Evolutionary conservation across 1,139 yeast species (phyloP).

Genomic region (Candida sp.): DNA sequence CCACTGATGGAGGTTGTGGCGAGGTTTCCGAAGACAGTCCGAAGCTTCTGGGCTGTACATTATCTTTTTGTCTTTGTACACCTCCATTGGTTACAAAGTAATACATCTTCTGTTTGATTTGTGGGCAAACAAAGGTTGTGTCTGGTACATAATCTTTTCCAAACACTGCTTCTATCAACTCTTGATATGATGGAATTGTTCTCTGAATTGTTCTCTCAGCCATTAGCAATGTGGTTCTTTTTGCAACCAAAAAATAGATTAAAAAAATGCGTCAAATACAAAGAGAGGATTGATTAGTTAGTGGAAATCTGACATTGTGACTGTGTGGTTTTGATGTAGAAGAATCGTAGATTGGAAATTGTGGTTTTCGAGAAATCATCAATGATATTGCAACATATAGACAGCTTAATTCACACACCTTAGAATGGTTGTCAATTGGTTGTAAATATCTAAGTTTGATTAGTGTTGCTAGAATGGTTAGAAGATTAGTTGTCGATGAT

Average conservation of each 20-base stretch:
- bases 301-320: too few species aligned
- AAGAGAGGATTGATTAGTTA: too few species aligned
- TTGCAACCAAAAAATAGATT: not conserved
- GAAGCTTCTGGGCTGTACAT: not conserved
- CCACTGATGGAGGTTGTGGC: not conserved
- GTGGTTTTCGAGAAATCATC: too few species aligned
- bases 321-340: too few species aligned
- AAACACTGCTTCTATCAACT: not conserved
- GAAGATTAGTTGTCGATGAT: too few species aligned
- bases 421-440: too few species aligned
- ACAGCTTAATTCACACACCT: too few species aligned
- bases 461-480: too few species aligned
- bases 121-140: not conserved
- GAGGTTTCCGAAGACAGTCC: not conserved
- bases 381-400: too few species aligned
- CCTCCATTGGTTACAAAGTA: not conserved
- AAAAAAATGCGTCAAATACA: too few species aligned
- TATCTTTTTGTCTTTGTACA: not conserved
- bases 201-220: not conserved
- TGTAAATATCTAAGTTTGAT: too few species aligned
- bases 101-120: not conserved
- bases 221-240: not conserved
- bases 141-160: not conserved
- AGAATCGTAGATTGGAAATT: too few species aligned
- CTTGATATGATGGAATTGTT: not conserved